These are phyloP conservation scores for Elsinoe australis DNA, from an alignment of 2,329 filamentous ascomycete genomes.

Conservation along the genomic window DNA sequence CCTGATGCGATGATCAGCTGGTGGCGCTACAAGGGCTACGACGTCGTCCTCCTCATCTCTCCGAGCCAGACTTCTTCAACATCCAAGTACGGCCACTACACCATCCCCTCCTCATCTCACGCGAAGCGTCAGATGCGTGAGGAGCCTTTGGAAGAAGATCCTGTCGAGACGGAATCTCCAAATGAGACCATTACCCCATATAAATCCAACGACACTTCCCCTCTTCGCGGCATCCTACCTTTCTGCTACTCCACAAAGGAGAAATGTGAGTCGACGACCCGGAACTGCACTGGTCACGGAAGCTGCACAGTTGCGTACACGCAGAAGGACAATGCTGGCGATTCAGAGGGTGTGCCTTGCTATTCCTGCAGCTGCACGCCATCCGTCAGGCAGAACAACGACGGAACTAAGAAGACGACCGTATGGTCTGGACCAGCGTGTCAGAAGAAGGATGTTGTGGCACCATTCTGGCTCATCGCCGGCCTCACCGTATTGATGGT, in stretches of 20 bases:
- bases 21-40: conserved; percentile 12
- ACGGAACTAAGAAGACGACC: conserved; percentile 52
- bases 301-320: conserved; percentile 61
- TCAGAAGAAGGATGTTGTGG: conserved; percentile 84
- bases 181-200: conserved; percentile 20
- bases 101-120: conserved; percentile 17
- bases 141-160: conserved; percentile 20
- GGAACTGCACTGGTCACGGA: conserved; percentile 77
- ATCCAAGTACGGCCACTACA: conserved; percentile 23
- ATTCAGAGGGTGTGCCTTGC: conserved; percentile 46
- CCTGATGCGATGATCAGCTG: not conserved
- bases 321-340: conserved; percentile 37
- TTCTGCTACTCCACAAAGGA: conserved; percentile 66
- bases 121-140: conserved; percentile 25
- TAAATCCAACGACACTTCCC: conserved; percentile 30
- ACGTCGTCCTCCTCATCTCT: conserved; percentile 19
- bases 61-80: conserved; percentile 1
- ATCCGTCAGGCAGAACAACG: conserved; percentile 45
- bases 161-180: conserved; percentile 11
- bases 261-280: conserved; percentile 61
- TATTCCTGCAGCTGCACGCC: conserved; percentile 70
- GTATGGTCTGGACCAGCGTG: conserved; percentile 81
- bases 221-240: conserved; percentile 51
- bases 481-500: conserved; percentile 66
- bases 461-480: conserved; percentile 79